Evolutionary conservation across 306 rosid genomes (phyloP), one percentile per base, ranked within the genome.

Genomic region (Prosopis cineraria): DNA sequence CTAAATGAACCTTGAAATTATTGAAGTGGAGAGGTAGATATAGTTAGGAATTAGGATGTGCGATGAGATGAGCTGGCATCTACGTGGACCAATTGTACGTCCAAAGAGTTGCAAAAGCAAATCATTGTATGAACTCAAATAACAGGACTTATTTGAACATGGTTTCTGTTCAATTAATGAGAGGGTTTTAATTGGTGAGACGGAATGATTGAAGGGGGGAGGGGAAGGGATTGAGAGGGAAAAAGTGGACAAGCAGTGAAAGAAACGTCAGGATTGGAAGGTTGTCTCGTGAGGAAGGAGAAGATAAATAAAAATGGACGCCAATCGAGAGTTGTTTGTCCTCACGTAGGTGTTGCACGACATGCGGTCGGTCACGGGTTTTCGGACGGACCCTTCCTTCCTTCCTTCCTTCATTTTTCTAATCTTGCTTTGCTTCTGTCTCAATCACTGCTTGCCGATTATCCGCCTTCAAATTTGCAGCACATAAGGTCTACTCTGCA

Each of bases 311-410:
- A 39, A 11, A 80, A 45, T 19, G 73, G 85, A 70, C 60, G 76
- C 70, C n/a, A 55, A 56, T 65, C 25, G 7, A 65, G 9, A 4
- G 2, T 9, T 12, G 30, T 84, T 86, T 84, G 92, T 87, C 87
- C 64, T 25, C 81, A 72, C 72, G 33, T 78, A 72, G 77, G 73
- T 56, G 58, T 0, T 13, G 45, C 79, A 79, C 77, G 83, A 77
- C 86, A 72, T 66, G 82, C 73, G 89, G 89, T 90, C 90, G 74
- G 89, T 93, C 98, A 93, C 98, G 96, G 98, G 81, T 79, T 69
- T 3, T 24, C 0, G 0, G 47, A 37, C 9, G 16, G 79, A 82
- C 68, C 77, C 78, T 52, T 34, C 17, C 53, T 39, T 22, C 52
- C 7, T 45, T 36, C 6, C 39, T 5, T 36, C 8, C 5, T 39